Evolutionary conservation across 208 protist genomes (phyloP), one percentile per base, ranked within the genome.

Genomic region (Giardia muris): DNA sequence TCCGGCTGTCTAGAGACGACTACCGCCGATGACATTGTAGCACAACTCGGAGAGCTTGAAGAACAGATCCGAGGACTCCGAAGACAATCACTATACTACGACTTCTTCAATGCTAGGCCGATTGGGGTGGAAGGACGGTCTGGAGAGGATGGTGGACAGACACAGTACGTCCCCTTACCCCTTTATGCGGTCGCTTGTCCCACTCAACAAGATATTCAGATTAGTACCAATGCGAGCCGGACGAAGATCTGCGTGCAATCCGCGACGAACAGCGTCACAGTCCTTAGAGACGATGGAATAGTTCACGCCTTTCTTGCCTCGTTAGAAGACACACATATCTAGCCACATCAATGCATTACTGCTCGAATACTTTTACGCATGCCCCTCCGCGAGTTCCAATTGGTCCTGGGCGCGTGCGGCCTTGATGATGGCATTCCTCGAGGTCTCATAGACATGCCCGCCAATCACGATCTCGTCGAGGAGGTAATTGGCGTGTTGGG

Each of bases 401-500:
- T 89, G 42, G 45, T 89, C 86, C n/a, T 90, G 2, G n/a, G 87
- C 87, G 46, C n/a, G 0, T 47, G 43, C 2, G 2, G 44, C 87
- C 2, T 47, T 90, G n/a, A 47, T 2, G 10, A 90, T 45, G 10
- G 44, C 43, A 67, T 47, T 90, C 2, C n/a, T 90, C 19, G 87
- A 90, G 2, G 42, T 47, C 48, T 92, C 90, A 1, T 0, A 46
- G 1, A 92, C 67, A 3, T 86, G n/a, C 2, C 90, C 90, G 86
- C 2, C 47, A 0, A 92, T 76, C n/a, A 92, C 39, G 0, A 92
- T 43, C 47, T 92, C 90, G 39, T 92, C 90, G 67, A 92, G 46
- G 2, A 92, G 22, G 46, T 92, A 10, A 76, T 76, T 46, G 3
- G 90, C 90, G 30, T 92, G 39, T 1, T 0, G 2, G 67, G 76